These are phyloP conservation scores for Austroboletus rostrupii DNA, from an alignment of 1,284 basidiomycete species.

Conservation along the genomic window DNA sequence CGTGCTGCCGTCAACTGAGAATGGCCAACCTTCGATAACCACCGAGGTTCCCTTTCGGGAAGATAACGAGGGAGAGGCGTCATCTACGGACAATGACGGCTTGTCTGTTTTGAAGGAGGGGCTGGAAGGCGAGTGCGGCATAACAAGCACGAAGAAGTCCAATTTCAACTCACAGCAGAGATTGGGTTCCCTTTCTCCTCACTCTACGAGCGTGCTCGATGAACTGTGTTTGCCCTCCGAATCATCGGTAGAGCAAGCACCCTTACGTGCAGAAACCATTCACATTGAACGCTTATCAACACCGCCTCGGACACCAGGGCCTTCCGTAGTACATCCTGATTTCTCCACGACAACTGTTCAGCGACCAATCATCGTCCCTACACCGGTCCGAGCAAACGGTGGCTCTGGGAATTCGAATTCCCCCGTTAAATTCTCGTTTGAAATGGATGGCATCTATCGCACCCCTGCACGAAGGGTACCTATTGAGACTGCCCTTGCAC, in stretches of 20 bases:
- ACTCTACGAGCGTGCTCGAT: conserved; percentile 32
- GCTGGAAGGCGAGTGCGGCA: conserved; percentile 4
- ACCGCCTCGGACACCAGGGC: conserved; percentile 12
- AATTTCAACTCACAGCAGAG: conserved; percentile 6
- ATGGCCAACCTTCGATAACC: background rate
- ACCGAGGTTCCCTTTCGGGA: background rate
- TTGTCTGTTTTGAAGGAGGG: background rate
- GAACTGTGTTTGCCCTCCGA: conserved; percentile 23
- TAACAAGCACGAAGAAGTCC: conserved; percentile 5
- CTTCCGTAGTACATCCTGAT: conserved; percentile 7
- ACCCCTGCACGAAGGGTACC: conserved; percentile 63
- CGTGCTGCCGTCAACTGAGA: conserved; percentile 2
- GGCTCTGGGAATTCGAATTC: conserved; percentile 20
- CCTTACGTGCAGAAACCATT: background rate
- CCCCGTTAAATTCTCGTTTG: conserved; percentile 35
- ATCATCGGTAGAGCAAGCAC: conserved; percentile 3
- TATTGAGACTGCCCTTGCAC: conserved; percentile 45
- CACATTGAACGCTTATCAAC: conserved; percentile 8
- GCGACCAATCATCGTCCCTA: conserved; percentile 17
- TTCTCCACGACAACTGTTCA: conserved; percentile 18
- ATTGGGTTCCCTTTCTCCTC: conserved; percentile 35
- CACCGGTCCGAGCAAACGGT: conserved; percentile 19
- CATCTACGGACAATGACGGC: conserved; percentile 1
- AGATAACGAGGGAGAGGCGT: background rate
- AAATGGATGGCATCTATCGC: conserved; percentile 36